Percentiles rank a stretch among this genome's conserved stretches.
phyloP scores from a whole-genome alignment of 306 rosid species.

The Quercus variabilis region DNA sequence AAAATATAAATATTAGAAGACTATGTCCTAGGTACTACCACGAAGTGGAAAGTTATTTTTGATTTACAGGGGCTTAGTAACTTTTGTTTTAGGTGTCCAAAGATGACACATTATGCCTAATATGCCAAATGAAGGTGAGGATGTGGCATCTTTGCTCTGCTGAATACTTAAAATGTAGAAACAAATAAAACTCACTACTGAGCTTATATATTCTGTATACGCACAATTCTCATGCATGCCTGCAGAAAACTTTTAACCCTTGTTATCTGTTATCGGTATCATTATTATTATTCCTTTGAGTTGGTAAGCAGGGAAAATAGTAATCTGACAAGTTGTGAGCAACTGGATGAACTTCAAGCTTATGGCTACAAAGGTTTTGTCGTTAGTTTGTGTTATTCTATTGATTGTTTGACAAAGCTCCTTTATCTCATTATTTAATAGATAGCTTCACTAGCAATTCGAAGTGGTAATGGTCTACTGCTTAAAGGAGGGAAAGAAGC shows the following conservation, averaged over 20 bases:
- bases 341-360: not conserved
- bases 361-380: not conserved
- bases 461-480: conserved; percentile 89
- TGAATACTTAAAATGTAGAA: not conserved
- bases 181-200: not conserved
- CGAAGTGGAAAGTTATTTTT: too few relatives aligned
- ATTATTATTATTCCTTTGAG: not conserved
- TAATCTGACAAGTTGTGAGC: not conserved
- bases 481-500: conserved; percentile 98
- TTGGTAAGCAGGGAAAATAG: not conserved
- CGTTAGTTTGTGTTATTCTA: conserved; percentile 1
- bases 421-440: conserved; percentile 26
- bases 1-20: too few relatives aligned
- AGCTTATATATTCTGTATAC: not conserved
- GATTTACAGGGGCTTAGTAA: too few relatives aligned
- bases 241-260: not conserved
- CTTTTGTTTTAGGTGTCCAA: too few relatives aligned
- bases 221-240: not conserved
- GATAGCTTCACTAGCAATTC: conserved; percentile 88
- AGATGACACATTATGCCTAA: not conserved
- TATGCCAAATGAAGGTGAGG: not conserved
- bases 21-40: too few relatives aligned
- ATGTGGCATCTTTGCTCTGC: not conserved
- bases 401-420: conserved; percentile 9
- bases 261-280: not conserved